These are phyloP conservation scores for Phlebiopsis flavidoalba DNA, from an alignment of 768 basidiomycete species.

Conservation along the genomic window DNA sequence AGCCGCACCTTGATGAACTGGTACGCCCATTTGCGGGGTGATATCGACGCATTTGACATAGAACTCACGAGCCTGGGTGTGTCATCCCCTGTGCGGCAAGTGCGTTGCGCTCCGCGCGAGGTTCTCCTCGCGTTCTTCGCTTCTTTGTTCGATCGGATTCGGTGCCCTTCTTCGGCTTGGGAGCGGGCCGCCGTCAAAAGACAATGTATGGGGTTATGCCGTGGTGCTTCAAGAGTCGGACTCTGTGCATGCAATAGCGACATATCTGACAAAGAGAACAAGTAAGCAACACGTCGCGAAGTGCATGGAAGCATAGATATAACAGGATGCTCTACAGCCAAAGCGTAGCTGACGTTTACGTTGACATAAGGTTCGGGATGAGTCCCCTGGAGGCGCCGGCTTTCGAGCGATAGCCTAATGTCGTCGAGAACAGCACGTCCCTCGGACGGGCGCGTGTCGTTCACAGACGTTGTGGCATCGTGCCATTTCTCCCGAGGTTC, in stretches of 20 bases:
- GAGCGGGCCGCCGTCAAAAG: constrained; percentile 75
- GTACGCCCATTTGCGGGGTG: constrained; percentile 94
- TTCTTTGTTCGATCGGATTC: constrained; percentile 74
- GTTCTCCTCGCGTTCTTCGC: constrained; percentile 75
- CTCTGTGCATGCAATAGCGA: constrained; percentile 91
- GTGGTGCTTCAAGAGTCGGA: constrained; percentile 80
- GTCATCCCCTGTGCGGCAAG: constrained; percentile 75
- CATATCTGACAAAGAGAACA: constrained; percentile 56
- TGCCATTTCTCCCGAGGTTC: background rate
- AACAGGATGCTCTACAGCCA: background rate
- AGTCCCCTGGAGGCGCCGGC: background rate
- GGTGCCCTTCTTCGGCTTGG: constrained; percentile 77
- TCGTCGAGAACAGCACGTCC: background rate
- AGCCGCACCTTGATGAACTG: constrained; percentile 87
- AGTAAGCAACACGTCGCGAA: background rate
- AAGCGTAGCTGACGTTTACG: background rate
- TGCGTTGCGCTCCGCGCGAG: constrained; percentile 65
- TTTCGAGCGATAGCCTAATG: background rate
- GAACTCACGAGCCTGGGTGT: constrained; percentile 76
- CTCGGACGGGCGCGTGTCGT: background rate
- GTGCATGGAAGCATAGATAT: background rate
- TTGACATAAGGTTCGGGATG: background rate
- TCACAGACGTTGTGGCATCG: background rate
- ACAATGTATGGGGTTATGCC: constrained; percentile 87
- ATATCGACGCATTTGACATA: constrained; percentile 93